Evolutionary conservation across 1,284 basidiomycete species (phyloP).

Genomic region (Naganishia cerealis): DNA sequence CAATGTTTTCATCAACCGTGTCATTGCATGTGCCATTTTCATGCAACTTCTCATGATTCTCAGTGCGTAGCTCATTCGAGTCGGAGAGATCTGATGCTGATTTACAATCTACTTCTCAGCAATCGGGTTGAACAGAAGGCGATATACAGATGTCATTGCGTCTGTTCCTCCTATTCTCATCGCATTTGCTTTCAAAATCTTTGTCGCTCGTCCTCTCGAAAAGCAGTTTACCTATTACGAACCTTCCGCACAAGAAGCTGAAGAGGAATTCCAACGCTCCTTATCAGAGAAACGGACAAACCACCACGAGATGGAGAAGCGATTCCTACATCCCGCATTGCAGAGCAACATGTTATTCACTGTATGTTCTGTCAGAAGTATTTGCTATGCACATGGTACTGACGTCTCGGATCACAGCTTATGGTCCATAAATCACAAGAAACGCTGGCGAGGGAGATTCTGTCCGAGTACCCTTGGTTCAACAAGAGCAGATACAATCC

Average conservation of each 20-base stretch:
- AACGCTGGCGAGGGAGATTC: constrained; percentile 46
- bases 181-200: constrained; percentile 76
- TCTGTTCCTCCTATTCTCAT: constrained; percentile 72
- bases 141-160: constrained; percentile 59
- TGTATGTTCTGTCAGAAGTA: constrained; percentile 9
- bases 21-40: constrained; percentile 70
- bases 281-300: constrained; percentile 51
- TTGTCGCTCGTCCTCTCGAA: constrained; percentile 68
- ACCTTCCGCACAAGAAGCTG: constrained; percentile 54
- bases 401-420: constrained; percentile 30
- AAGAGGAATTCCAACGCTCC: constrained; percentile 41
- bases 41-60: constrained; percentile 84
- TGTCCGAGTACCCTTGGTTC: constrained; percentile 53
- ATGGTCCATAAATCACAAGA: constrained; percentile 56
- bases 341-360: constrained; percentile 52
- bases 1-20: constrained; percentile 85
- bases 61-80: constrained; percentile 61
- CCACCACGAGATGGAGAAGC: constrained; percentile 54
- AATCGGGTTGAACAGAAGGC: constrained; percentile 77
- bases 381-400: not conserved
- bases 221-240: constrained; percentile 70
- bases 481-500: constrained; percentile 42
- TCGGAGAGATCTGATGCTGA: not conserved
- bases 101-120: constrained; percentile 57
- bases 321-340: constrained; percentile 58